Evolutionary conservation across 345 rosid species (phyloP).

Genomic region (Trapa bicornis): DNA sequence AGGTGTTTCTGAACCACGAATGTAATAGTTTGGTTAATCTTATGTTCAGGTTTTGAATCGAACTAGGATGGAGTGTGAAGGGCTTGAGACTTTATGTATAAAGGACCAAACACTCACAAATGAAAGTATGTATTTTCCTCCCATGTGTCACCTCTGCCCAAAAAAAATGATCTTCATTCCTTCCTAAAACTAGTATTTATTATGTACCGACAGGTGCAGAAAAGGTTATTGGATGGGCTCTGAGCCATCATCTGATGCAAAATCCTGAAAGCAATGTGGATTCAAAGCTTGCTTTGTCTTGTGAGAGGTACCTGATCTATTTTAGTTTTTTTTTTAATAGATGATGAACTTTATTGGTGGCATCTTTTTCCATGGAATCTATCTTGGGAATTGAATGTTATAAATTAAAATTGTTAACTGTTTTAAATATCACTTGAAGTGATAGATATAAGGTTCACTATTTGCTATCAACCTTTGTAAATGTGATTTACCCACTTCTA

Average conservation of each 20-base stretch:
- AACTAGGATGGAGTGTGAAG: conserved; percentile 62
- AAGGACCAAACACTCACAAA: conserved; percentile 64
- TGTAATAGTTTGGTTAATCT: conserved; percentile 8
- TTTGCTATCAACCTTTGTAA: background rate
- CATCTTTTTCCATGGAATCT: background rate
- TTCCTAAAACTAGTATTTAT: background rate
- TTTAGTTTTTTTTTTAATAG: conserved; percentile 10
- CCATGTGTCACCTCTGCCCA: background rate
- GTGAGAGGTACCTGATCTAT: conserved; percentile 49
- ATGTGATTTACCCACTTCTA: background rate
- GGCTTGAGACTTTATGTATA: conserved; percentile 51
- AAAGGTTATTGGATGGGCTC: conserved; percentile 78
- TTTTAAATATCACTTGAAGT: background rate
- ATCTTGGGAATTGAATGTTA: background rate
- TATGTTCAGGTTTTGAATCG: conserved; percentile 45
- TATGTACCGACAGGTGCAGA: conserved; percentile 51
- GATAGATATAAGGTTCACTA: background rate
- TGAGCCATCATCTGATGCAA: conserved; percentile 67
- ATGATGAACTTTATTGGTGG: background rate
- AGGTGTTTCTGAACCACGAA: background rate
- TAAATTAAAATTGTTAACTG: background rate
- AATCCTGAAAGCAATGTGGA: conserved; percentile 52
- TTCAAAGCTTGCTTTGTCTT: conserved; percentile 42
- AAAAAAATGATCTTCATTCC: background rate
- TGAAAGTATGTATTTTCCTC: conserved; percentile 44